Evolutionary conservation across 257 asterid genomes (phyloP), one percentile per base, ranked within the genome.

Genomic region (Misopates orontium): DNA sequence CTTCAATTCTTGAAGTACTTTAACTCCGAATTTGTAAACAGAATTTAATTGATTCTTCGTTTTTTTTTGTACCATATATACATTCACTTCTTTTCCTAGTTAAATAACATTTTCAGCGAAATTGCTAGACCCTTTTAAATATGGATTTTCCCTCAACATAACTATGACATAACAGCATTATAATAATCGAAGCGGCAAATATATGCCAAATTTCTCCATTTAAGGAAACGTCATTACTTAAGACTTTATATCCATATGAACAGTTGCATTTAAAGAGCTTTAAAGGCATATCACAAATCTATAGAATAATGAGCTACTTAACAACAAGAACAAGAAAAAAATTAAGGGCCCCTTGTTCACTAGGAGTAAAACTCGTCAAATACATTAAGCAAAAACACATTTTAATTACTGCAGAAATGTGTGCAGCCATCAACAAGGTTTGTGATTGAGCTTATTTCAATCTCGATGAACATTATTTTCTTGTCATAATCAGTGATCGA

Each of bases 141-240:
- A n/a, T n/a, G n/a, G n/a, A n/a, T n/a, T 45, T 14, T 45, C 15
- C 51, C 18, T 9, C 28, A n/a, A n/a, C n/a, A n/a, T n/a, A n/a
- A n/a, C n/a, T n/a, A n/a, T n/a, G n/a, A n/a, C n/a, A n/a, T n/a
- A n/a, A n/a, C n/a, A n/a, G n/a, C 44, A 53, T 39, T 66, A 40
- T 53, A 20, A 52, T 66, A 22, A 39, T 66, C 28, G 55, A 54
- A 66, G 71, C 71, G 63, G 71, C 63, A 41, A 53, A 53, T 28
- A 44, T 13, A 36, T 5, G 12, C 54, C 54, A 39, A 53, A 42
- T 18, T n/a, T 22, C 60, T 39, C 49, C 40, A 66, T 53, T 22
- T 66, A 42, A 17, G 22, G 13, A 54, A 11, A 52, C 60, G 47
- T 51, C 60, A 64, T 3, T 18, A 18, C 4, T 21, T 4, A 53